Conservation (phyloP, 257 asterid species). For the Prunella vulgaris region DNA sequence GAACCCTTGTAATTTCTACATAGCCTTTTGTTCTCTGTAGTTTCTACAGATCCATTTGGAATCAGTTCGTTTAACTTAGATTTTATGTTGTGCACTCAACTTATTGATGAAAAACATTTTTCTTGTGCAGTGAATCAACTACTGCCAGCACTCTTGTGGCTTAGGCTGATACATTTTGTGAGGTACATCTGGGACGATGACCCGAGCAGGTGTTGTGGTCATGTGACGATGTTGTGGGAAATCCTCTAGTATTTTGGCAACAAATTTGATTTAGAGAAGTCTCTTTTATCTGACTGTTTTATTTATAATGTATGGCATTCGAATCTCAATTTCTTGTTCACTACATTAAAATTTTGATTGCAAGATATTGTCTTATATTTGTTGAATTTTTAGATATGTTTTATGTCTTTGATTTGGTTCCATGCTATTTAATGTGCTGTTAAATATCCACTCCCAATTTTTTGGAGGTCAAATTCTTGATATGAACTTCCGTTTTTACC, state of each 20-base stretch:
- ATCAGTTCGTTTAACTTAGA: too few relatives aligned
- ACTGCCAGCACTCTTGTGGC: constrained; percentile 92
- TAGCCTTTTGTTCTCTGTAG: not conserved
- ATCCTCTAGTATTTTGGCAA: constrained; percentile 1
- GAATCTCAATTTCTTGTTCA: constrained; percentile 10
- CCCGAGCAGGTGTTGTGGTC: not conserved
- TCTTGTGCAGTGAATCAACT: constrained; percentile 65
- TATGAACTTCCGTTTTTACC: too few relatives aligned
- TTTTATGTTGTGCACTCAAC: not conserved
- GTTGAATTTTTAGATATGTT: constrained; percentile 5
- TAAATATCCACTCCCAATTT: too few relatives aligned
- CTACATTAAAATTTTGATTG: not conserved
- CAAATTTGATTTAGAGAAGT: constrained; percentile 8
- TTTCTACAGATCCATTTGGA: not conserved
- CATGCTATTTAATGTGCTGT: too few relatives aligned
- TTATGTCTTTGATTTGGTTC: too few relatives aligned
- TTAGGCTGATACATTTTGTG: constrained; percentile 17
- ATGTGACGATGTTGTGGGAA: constrained; percentile 1
- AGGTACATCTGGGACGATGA: constrained; percentile 6
- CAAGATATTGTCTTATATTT: not conserved
- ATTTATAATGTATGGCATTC: constrained; percentile 14
- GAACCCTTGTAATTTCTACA: too few relatives aligned
- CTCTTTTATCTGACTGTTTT: constrained; percentile 5
- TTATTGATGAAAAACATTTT: not conserved
- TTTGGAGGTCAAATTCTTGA: too few relatives aligned